Evolutionary conservation across 2,329 filamentous ascomycete genomes (phyloP), one percentile per base, ranked within the genome.

Genomic region (Neoascochyta sp.): DNA sequence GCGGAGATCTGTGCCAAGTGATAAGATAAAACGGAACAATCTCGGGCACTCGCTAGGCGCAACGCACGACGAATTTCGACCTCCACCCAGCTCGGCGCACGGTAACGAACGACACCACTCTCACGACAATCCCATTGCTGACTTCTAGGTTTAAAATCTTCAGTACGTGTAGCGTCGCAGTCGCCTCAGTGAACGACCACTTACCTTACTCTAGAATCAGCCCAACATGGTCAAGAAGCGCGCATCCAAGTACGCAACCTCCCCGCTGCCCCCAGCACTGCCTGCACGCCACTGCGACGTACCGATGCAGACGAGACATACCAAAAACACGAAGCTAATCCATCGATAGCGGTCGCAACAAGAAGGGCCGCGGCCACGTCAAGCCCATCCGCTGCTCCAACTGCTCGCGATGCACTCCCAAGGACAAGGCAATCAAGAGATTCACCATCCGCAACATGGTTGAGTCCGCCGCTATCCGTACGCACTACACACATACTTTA

Each of bases 401-500:
- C 81, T 92, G 75, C 81, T 87, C 75, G 60, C 76, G 65, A 69
- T 82, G 68, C 71, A 93, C 86, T 43, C 89, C 89, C 71, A 98
- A 98, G 84, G 92, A 98, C 68, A 98, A 98, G 87, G 92, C 93
- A 60, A 96, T 98, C 81, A 98, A 98, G 88, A 82, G 92, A 76
- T 98, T 98, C 81, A 98, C 92, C 76, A 85, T 98, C 80, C 85
- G 92, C 72, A 96, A 98, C 85, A 98, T 98, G 92, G 92, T 98
- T 58, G 92, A 98, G 78, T 95, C 89, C 65, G 92, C 93, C 66
- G 92, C 92, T 67, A 96, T 98, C 71, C 92, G 93, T 96, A 89
- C 65, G 89, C 86, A 38, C 36, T 37, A 37, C 37, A 24, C 30
- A 23, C 14, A 24, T 29, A 29, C 24, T 27, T 16, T 24, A 22